Base-by-base conservation (phyloP, 495 filamentous ascomycete genomes). In the Neurospora sp. region DNA sequence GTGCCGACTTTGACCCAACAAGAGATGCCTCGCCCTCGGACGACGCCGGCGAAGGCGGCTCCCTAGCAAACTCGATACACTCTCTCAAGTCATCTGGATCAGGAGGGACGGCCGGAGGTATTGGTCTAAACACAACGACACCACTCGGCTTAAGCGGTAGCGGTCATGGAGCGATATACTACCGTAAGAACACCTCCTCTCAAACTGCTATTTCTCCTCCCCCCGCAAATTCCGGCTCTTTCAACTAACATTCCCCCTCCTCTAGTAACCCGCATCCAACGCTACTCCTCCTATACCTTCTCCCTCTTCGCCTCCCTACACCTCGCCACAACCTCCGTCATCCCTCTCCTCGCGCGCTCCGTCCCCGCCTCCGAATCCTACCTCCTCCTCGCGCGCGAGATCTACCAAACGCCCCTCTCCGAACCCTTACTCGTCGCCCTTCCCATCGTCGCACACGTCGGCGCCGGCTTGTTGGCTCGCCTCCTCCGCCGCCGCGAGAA, bases 241-340 rank as follows among this genome's bases (percentile, higher is more conserved):
- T 17, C 38, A 70, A 70, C 69, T 75, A 70, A 72, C 69, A 36
- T 21, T 17, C 69, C 10, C 2, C 42, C 19, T 15, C 45, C 21
- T 28, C 10, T 78, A 97, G 93, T 97, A 75, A 87, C 87, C 31
- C 90, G 92, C 66, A 84, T 94, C 38, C 94, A 97, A 79, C 90
- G 87, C 80, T 97, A 96, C 85, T 94, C 93, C 17, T 91, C 91
- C 77, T 97, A 97, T 81, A 90, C 92, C 45, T 94, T 97, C 79
- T 90, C 90, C 54, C 79, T 92, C 75, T 98, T 95, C 87, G 84
- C 90, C 69, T 83, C 88, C 70, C 82, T 95, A 71, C 94, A 98
- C 82, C 84, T 96, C 69, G 86, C 91, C 69, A 97, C 92, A 66
- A 92, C 90, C n/a, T 91, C 92, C 2, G 78, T 94, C 48, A 88